Conservation (phyloP, 768 basidiomycete species). For the Mycena vitilis region DNA sequence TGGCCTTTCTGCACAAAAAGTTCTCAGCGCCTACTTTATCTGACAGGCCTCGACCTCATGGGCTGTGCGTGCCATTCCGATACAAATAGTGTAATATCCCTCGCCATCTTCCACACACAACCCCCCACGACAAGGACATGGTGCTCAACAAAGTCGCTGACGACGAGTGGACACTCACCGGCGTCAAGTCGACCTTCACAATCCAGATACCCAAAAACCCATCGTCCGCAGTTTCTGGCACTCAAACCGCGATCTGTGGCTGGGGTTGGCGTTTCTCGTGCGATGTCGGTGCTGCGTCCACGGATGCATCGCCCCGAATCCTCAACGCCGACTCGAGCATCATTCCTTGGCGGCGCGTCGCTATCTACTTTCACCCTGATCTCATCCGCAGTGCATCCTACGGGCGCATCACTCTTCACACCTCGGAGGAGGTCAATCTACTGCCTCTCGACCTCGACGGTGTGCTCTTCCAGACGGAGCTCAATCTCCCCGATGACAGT, state of each 20-base stretch:
- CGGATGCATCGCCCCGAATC: neutral
- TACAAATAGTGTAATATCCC: neutral
- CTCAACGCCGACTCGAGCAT: neutral
- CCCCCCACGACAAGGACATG: constrained; percentile 3
- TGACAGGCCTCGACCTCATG: neutral
- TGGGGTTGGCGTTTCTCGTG: constrained; percentile 25
- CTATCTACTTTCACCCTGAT: constrained; percentile 19
- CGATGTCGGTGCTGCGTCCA: neutral
- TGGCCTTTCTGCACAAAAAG: neutral
- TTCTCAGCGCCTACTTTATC: neutral
- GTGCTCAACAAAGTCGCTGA: constrained; percentile 7
- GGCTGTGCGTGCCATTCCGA: neutral
- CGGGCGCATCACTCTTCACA: constrained; percentile 11
- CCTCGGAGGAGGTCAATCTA: neutral
- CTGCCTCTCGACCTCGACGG: too few relatives aligned
- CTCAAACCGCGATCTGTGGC: constrained; percentile 11
- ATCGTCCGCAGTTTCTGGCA: neutral
- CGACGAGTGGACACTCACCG: constrained; percentile 29
- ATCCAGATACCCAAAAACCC: constrained; percentile 15
- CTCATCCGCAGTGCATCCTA: constrained; percentile 14
- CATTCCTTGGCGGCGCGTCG: neutral
- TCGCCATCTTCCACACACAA: neutral
- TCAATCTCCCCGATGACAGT: constrained; percentile 8
- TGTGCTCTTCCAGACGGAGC: neutral
- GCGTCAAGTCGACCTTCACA: constrained; percentile 27